Percentiles rank a stretch among this genome's conserved stretches.
These are phyloP conservation scores for Lentinula raphanica DNA, from an alignment of 768 basidiomycete species.

Conservation along the genomic window DNA sequence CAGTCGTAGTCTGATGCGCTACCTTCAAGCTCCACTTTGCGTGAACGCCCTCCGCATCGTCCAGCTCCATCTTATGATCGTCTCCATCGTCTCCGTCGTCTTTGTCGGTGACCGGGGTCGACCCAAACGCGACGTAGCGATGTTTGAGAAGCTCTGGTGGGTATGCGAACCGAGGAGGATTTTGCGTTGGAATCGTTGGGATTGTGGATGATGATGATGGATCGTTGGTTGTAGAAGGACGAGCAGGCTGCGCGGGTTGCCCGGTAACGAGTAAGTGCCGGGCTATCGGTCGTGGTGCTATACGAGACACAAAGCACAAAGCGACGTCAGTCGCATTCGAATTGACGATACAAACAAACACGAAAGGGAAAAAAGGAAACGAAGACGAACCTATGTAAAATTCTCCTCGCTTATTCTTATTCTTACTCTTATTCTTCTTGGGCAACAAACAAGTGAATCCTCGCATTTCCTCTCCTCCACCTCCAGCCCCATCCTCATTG, in stretches of 20 bases:
- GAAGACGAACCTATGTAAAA: slow-evolving; percentile 49
- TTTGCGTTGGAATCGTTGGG: too few relatives aligned
- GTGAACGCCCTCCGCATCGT: not conserved
- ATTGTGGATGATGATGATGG: slow-evolving; percentile 15
- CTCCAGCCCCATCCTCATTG: slow-evolving; percentile 24
- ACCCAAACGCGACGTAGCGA: slow-evolving; percentile 58
- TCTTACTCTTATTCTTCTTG: too few relatives aligned
- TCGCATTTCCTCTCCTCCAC: slow-evolving; percentile 59
- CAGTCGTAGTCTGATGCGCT: not conserved
- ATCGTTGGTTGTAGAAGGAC: slow-evolving; percentile 13
- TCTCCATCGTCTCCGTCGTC: not conserved
- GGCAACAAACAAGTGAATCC: slow-evolving; percentile 60
- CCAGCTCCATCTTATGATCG: not conserved
- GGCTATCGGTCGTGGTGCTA: slow-evolving; percentile 57
- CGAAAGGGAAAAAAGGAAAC: not conserved
- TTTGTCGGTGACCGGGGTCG: slow-evolving; percentile 14
- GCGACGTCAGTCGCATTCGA: too few relatives aligned
- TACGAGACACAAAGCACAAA: not conserved
- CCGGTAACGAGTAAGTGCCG: slow-evolving; percentile 56
- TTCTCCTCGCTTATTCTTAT: slow-evolving; percentile 52
- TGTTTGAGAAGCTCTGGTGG: slow-evolving; percentile 60
- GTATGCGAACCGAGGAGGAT: slow-evolving; percentile 53
- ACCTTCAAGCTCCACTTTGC: not conserved
- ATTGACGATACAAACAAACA: too few relatives aligned
- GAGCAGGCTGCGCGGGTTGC: slow-evolving; percentile 42